phyloP scores from a whole-genome alignment of 306 rosid species.

The Pyrus communis region DNA sequence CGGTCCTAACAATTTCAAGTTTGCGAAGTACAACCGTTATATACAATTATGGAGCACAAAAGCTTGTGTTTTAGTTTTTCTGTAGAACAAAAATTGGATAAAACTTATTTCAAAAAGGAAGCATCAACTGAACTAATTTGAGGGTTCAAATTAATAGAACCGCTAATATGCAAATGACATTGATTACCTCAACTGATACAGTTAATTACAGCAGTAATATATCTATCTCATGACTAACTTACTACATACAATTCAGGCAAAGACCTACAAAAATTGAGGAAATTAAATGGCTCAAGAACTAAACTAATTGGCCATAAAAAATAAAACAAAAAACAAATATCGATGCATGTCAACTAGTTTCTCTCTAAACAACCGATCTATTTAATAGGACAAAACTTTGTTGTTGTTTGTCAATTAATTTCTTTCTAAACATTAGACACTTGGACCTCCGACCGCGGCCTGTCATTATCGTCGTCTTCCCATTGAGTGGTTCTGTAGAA shows the following conservation, averaged over 20 bases:
- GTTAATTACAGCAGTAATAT: background rate
- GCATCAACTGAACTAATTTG: background rate
- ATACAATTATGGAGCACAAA: background rate
- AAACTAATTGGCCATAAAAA: background rate
- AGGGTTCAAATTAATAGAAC: background rate
- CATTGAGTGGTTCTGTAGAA: constrained; percentile 50
- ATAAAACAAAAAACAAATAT: background rate
- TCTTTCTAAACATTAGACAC: constrained; percentile 7
- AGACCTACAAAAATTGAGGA: background rate
- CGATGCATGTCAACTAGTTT: background rate
- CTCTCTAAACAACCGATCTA: too few species aligned
- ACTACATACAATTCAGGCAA: background rate
- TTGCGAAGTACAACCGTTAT: too few species aligned
- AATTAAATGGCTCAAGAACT: background rate
- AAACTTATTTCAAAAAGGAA: background rate
- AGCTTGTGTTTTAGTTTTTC: background rate
- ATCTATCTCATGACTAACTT: background rate
- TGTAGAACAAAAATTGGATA: background rate
- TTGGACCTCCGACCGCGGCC: constrained; percentile 10
- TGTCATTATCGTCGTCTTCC: constrained; percentile 13
- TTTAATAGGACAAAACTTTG: too few species aligned
- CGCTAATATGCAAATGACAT: background rate
- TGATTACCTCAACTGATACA: background rate
- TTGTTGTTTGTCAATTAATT: too few species aligned
- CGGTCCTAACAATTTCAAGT: too few species aligned